Evolutionary conservation across 2,329 filamentous ascomycete species (phyloP).

Genomic region (Epichloe sibirici): DNA sequence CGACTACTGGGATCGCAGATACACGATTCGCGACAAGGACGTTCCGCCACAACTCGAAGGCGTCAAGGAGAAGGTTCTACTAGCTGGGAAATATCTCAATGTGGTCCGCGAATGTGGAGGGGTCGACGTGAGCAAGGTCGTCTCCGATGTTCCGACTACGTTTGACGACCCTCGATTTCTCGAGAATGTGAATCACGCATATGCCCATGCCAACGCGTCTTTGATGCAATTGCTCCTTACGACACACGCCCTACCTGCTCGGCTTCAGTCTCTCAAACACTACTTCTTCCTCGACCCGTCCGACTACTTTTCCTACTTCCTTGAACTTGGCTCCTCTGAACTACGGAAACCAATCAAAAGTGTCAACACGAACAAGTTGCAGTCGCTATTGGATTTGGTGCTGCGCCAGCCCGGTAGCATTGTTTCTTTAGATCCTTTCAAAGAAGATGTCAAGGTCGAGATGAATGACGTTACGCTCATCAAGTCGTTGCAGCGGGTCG

Average conservation of each 20-base stretch:
- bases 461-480: constrained; percentile 93
- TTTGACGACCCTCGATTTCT: constrained; percentile 88
- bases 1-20: constrained; percentile 97
- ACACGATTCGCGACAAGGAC: constrained; percentile 84
- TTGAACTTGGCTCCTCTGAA: constrained; percentile 82
- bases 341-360: constrained; percentile 77
- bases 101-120: constrained; percentile 95
- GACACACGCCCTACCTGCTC: constrained; percentile 77
- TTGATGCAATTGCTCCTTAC: constrained; percentile 83
- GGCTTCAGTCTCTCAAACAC: constrained; percentile 85
- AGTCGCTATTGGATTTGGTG: constrained; percentile 90
- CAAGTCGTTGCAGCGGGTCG: constrained; percentile 88
- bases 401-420: constrained; percentile 92
- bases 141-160: constrained; percentile 76
- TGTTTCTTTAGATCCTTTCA: constrained; percentile 89
- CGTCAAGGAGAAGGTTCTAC: constrained; percentile 85
- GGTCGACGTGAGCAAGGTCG: constrained; percentile 82
- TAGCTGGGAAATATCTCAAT: constrained; percentile 95
- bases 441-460: constrained; percentile 93
- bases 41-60: constrained; percentile 84
- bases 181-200: constrained; percentile 91
- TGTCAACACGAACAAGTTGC: constrained; percentile 86
- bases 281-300: constrained; percentile 98
- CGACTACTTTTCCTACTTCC: constrained; percentile 96
- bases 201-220: constrained; percentile 90